These are phyloP conservation scores for Microbotryum lychnidis-dioicae DNA, from an alignment of 1,284 basidiomycete genomes.

Conservation along the genomic window DNA sequence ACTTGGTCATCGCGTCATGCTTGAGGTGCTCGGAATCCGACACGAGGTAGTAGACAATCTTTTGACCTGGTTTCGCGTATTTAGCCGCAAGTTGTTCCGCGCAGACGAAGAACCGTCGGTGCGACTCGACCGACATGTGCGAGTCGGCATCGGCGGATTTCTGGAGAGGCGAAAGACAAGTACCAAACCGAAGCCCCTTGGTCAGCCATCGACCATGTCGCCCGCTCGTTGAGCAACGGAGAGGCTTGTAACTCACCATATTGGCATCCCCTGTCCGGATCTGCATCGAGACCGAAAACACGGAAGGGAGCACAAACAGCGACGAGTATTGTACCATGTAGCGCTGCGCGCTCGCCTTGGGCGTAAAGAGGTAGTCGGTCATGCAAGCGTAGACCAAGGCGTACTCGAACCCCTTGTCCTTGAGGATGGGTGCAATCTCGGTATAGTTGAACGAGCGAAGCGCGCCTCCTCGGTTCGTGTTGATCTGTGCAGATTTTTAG, in stretches of 20 bases:
- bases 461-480: slow-evolving; percentile 25
- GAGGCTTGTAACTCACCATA: slow-evolving; percentile 2
- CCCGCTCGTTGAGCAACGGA: too few relatives aligned
- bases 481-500: slow-evolving; percentile 8
- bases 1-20: slow-evolving; percentile 8
- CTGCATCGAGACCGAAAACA: slow-evolving; percentile 22
- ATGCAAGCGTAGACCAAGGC: slow-evolving; percentile 20
- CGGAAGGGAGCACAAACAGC: slow-evolving; percentile 10
- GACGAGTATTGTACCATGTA: slow-evolving; percentile 22
- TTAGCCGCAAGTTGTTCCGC: slow-evolving; percentile 13
- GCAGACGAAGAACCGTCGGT: slow-evolving; percentile 22
- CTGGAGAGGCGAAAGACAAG: too few relatives aligned
- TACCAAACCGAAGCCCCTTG: too few relatives aligned
- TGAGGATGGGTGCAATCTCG: slow-evolving; percentile 16
- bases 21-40: slow-evolving; percentile 19
- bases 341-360: slow-evolving; percentile 17
- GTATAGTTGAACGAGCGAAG: slow-evolving; percentile 21
- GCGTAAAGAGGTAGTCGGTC: slow-evolving; percentile 23
- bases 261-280: slow-evolving; percentile 21
- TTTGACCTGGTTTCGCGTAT: slow-evolving; percentile 11
- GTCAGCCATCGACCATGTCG: too few relatives aligned
- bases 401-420: slow-evolving; percentile 8
- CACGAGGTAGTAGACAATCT: slow-evolving; percentile 22
- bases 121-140: slow-evolving; percentile 18
- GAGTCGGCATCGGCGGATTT: neutral